Conservation (phyloP, 148 eudicot species). For the Rhododendron ovatum region DNA sequence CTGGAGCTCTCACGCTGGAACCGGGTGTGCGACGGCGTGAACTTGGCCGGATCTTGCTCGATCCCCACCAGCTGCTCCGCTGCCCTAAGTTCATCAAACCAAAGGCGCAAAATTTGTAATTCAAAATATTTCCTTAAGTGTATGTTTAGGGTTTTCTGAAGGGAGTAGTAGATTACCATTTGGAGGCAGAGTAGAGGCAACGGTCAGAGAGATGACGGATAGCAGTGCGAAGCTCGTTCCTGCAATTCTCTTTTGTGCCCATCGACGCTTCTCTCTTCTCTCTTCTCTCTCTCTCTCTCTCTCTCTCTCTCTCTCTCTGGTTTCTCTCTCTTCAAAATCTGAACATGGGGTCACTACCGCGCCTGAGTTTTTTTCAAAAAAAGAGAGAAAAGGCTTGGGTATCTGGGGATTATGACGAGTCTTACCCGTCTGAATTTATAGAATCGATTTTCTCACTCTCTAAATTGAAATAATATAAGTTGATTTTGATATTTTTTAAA, state of each 20-base stretch:
- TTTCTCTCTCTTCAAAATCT: background rate
- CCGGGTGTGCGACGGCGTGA: slow-evolving; percentile 80
- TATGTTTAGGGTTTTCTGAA: background rate
- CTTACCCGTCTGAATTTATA: too few relatives aligned
- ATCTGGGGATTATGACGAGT: background rate
- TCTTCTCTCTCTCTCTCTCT: slow-evolving; percentile 12
- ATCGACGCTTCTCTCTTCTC: slow-evolving; percentile 21
- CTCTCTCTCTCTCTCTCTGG: slow-evolving; percentile 2
- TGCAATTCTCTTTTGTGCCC: slow-evolving; percentile 78
- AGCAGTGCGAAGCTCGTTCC: slow-evolving; percentile 82
- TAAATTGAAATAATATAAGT: too few relatives aligned
- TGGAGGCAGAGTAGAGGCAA: slow-evolving; percentile 85
- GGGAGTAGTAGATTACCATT: slow-evolving; percentile 46
- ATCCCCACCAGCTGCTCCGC: slow-evolving; percentile 92
- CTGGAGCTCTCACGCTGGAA: slow-evolving; percentile 93
- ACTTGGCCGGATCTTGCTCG: slow-evolving; percentile 91
- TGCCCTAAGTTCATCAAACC: slow-evolving; percentile 49
- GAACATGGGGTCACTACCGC: background rate
- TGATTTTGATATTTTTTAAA: too few relatives aligned
- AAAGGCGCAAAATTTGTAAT: background rate
- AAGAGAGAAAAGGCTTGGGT: background rate
- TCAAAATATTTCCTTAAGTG: too few relatives aligned
- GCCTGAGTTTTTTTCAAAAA: background rate
- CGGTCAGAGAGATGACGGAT: slow-evolving; percentile 88
- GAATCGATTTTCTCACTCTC: too few relatives aligned